A percentile compares a stretch with the other conserved stretches of the same genome.
phyloP scores from a whole-genome alignment of 1,284 basidiomycete species.

The Tilletia caries region DNA sequence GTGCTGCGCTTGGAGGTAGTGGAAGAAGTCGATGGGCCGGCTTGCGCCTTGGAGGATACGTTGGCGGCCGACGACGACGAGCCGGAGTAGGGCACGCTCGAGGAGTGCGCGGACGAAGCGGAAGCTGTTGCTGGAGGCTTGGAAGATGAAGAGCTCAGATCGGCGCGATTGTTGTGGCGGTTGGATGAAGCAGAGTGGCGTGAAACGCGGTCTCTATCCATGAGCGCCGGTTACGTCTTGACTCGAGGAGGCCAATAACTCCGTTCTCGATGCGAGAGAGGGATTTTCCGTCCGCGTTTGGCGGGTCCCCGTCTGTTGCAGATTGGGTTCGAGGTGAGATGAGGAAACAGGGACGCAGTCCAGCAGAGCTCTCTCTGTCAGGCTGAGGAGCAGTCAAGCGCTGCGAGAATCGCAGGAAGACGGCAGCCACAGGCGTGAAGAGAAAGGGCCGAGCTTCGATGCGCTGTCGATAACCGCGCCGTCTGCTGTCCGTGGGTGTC shows the following conservation, averaged over 20 bases:
- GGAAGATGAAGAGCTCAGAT: not conserved
- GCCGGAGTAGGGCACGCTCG: too few relatives aligned
- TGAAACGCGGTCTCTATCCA: slow-evolving; percentile 11
- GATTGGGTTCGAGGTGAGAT: not conserved
- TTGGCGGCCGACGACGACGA: too few relatives aligned
- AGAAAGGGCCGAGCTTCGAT: too few relatives aligned
- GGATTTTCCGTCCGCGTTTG: not conserved
- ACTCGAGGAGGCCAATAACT: not conserved
- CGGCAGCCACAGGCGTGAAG: too few relatives aligned
- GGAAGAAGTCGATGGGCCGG: too few relatives aligned
- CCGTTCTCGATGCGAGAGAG: not conserved
- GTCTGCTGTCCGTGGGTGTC: too few relatives aligned
- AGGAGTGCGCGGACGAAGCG: not conserved
- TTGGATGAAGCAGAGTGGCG: slow-evolving; percentile 3
- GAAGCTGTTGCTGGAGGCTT: not conserved
- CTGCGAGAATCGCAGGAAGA: too few relatives aligned
- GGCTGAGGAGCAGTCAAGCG: too few relatives aligned
- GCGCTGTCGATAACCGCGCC: too few relatives aligned
- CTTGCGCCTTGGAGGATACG: too few relatives aligned
- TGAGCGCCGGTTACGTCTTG: slow-evolving; percentile 3
- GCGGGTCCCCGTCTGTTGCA: too few relatives aligned
- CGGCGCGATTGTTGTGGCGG: slow-evolving; percentile 1
- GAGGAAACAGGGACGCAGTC: not conserved
- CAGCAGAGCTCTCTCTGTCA: too few relatives aligned
- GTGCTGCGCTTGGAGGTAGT: not conserved